Conservation (phyloP, 1,284 basidiomycete species). For the Xerocomus minutiporus region DNA sequence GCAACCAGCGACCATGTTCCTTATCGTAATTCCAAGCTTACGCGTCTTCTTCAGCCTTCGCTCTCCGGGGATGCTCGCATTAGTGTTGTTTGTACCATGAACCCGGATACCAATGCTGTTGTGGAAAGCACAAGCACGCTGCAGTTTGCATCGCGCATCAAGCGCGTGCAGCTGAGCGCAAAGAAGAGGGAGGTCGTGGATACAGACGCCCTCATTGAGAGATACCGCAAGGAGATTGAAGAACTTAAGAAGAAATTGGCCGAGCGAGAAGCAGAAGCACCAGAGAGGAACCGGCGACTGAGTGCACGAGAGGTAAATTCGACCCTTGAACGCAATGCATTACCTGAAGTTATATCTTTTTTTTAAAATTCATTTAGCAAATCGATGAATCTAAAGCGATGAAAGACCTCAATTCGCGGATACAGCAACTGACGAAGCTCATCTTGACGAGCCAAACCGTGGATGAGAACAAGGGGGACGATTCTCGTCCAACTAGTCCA, state of each 20-base stretch:
- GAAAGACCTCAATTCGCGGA: constrained; percentile 74
- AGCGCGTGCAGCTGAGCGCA: constrained; percentile 80
- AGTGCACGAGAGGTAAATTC: constrained; percentile 62
- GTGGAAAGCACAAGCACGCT: constrained; percentile 81
- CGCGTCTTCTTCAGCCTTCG: constrained; percentile 91
- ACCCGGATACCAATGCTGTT: constrained; percentile 72
- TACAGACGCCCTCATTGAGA: constrained; percentile 86
- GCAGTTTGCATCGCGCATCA: constrained; percentile 85
- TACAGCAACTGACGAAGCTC: constrained; percentile 81
- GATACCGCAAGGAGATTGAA: constrained; percentile 88
- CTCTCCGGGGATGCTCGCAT: constrained; percentile 93
- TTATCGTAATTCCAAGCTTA: constrained; percentile 93
- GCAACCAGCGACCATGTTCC: constrained; percentile 77
- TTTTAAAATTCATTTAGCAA: constrained; percentile 43
- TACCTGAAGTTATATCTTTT: neutral
- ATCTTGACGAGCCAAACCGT: constrained; percentile 83
- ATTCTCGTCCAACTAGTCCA: constrained; percentile 73
- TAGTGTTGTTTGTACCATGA: constrained; percentile 94
- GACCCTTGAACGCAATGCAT: neutral
- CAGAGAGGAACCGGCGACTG: constrained; percentile 52
- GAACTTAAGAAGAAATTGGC: constrained; percentile 68
- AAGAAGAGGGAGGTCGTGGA: constrained; percentile 92
- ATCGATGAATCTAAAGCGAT: constrained; percentile 74
- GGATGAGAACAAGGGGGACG: constrained; percentile 59
- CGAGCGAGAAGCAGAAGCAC: constrained; percentile 59